Evolutionary conservation across 306 rosid species (phyloP).

Genomic region (Fragaria nilgerrensis): DNA sequence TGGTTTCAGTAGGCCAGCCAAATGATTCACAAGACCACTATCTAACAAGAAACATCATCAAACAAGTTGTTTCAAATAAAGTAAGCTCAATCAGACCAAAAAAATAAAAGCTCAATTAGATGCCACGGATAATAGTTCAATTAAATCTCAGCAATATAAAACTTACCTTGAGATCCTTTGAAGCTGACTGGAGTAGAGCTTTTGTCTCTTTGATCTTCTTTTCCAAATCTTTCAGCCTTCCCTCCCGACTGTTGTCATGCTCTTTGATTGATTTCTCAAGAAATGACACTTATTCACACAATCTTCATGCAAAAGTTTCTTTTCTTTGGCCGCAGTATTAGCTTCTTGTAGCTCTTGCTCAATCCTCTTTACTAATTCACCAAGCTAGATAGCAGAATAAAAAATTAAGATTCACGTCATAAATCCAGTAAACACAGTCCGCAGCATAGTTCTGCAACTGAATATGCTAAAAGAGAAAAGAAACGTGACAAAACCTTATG

Average conservation of each 20-base stretch:
- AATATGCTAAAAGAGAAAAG: slow-evolving; percentile 19
- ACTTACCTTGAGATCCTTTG: slow-evolving; percentile 77
- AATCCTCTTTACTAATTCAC: slow-evolving; percentile 79
- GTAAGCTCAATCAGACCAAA: too few relatives aligned
- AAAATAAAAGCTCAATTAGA: not conserved
- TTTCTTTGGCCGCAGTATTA: slow-evolving; percentile 59
- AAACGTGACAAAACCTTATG: slow-evolving; percentile 61
- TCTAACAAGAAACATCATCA: not conserved
- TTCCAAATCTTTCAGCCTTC: slow-evolving; percentile 80
- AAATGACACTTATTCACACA: slow-evolving; percentile 54
- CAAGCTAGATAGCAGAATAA: slow-evolving; percentile 52
- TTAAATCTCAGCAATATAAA: not conserved
- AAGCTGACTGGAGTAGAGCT: slow-evolving; percentile 78
- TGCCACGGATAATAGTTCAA: not conserved
- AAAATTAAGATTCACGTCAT: not conserved
- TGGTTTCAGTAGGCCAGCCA: not conserved
- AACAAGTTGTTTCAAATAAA: not conserved
- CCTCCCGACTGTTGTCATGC: slow-evolving; percentile 66
- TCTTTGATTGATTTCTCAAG: slow-evolving; percentile 91
- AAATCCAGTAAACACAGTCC: not conserved
- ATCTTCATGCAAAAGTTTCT: slow-evolving; percentile 52
- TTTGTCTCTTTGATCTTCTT: slow-evolving; percentile 70
- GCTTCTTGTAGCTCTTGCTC: slow-evolving; percentile 86
- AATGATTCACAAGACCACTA: not conserved
- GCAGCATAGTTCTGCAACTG: not conserved